phyloP scores from a whole-genome alignment of 352 stramenopile genomes.

The Phytopythium cucurbitacearum region DNA sequence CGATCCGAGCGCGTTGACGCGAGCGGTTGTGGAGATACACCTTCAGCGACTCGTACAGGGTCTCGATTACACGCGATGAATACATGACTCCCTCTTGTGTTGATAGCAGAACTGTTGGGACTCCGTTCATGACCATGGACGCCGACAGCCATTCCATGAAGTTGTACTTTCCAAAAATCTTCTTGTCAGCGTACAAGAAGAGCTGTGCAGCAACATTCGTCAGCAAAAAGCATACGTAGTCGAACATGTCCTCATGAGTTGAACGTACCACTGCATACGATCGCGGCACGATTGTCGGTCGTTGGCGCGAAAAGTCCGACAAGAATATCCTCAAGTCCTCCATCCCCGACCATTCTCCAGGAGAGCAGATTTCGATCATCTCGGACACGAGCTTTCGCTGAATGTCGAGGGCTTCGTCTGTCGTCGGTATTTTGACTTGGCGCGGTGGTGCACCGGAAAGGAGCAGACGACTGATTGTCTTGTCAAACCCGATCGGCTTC shows the following conservation, averaged over 20 bases:
- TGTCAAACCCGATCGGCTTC: constrained; percentile 71
- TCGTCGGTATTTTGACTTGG: constrained; percentile 57
- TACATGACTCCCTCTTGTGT: constrained; percentile 82
- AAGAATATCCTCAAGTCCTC: constrained; percentile 81
- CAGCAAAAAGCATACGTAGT: not conserved
- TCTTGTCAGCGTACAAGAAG: constrained; percentile 82
- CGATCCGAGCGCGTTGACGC: constrained; percentile 71
- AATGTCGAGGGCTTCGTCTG: constrained; percentile 43
- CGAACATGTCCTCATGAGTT: not conserved
- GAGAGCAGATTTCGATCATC: constrained; percentile 52
- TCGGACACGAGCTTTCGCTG: constrained; percentile 55
- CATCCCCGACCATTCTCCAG: constrained; percentile 65
- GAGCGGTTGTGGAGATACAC: constrained; percentile 78
- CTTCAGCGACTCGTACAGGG: constrained; percentile 82
- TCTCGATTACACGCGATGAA: constrained; percentile 70
- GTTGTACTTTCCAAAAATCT: constrained; percentile 79
- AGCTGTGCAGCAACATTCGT: constrained; percentile 28
- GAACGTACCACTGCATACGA: constrained; percentile 78
- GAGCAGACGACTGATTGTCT: constrained; percentile 64
- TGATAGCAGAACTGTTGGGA: constrained; percentile 75
- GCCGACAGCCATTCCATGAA: constrained; percentile 85
- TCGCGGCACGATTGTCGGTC: constrained; percentile 64
- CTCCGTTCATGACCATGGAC: constrained; percentile 78
- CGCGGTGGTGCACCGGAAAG: constrained; percentile 65
- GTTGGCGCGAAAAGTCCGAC: constrained; percentile 60